These are phyloP conservation scores for Fusarium paranaense DNA, from an alignment of 2,329 filamentous ascomycete genomes.

Conservation along the genomic window DNA sequence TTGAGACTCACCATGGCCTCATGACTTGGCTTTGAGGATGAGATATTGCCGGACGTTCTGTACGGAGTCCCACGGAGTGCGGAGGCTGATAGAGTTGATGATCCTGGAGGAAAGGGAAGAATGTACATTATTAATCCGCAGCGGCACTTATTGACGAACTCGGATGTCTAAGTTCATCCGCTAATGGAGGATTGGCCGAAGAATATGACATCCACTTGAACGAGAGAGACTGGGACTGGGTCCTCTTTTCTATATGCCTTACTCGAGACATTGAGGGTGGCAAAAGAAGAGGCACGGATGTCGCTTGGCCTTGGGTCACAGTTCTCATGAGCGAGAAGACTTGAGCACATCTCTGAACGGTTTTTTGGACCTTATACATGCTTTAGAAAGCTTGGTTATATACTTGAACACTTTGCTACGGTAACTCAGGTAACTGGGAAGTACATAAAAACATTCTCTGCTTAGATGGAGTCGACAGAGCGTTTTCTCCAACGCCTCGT, in stretches of 20 bases:
- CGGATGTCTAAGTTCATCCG: background rate
- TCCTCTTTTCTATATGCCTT: too few relatives aligned
- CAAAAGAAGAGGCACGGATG: too few relatives aligned
- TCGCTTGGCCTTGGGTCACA: too few relatives aligned
- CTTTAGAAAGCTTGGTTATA: too few relatives aligned
- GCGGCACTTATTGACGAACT: background rate
- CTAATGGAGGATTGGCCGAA: fast-evolving
- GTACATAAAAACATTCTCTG: too few relatives aligned
- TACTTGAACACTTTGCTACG: too few relatives aligned
- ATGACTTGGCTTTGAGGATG: background rate
- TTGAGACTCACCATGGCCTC: background rate
- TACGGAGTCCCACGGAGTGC: background rate
- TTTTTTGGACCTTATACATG: too few relatives aligned
- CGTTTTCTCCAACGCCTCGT: background rate
- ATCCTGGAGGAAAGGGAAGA: background rate
- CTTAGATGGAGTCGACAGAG: background rate
- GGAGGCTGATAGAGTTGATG: background rate
- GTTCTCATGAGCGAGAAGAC: too few relatives aligned
- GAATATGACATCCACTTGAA: background rate
- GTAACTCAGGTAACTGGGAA: too few relatives aligned
- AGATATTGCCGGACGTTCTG: background rate
- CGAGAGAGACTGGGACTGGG: background rate
- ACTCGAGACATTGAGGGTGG: too few relatives aligned
- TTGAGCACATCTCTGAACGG: too few relatives aligned
- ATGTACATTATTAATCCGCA: background rate